phyloP scores from a whole-genome alignment of 495 filamentous ascomycete genomes.

The Lichenothelia convexa region DNA sequence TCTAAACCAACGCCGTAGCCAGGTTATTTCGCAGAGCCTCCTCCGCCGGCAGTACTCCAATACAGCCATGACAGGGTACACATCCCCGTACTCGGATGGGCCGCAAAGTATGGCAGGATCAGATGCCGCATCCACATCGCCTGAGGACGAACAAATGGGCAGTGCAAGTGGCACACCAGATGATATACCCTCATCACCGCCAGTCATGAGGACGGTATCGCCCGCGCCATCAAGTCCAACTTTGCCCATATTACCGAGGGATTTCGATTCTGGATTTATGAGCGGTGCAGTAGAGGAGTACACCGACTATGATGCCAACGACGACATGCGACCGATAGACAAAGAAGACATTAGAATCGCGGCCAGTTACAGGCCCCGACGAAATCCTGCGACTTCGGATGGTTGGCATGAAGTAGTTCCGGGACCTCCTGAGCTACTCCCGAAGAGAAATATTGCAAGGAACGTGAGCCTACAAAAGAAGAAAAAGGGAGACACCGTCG shows the following conservation, averaged over 20 bases:
- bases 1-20: too few relatives aligned
- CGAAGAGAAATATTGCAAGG: too few relatives aligned
- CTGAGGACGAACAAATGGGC: constrained; percentile 29
- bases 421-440: constrained; percentile 15
- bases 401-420: constrained; percentile 10
- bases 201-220: constrained; percentile 38
- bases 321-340: constrained; percentile 20
- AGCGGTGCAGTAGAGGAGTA: constrained; percentile 51
- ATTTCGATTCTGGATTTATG: constrained; percentile 61
- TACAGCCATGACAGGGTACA: too few relatives aligned
- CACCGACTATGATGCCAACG: constrained; percentile 35
- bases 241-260: constrained; percentile 39
- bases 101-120: constrained; percentile 17
- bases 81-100: not conserved
- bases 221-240: constrained; percentile 52
- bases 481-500: too few relatives aligned
- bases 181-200: constrained; percentile 64
- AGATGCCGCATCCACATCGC: constrained; percentile 35
- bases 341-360: constrained; percentile 15
- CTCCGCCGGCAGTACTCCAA: too few relatives aligned
- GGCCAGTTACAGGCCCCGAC: constrained; percentile 3
- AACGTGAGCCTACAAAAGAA: too few relatives aligned
- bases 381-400: constrained; percentile 1
- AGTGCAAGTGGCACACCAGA: constrained; percentile 36
- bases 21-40: too few relatives aligned